These are phyloP conservation scores for Komagataea norvegica DNA, from an alignment of 1,139 yeast genomes.

Conservation along the genomic window DNA sequence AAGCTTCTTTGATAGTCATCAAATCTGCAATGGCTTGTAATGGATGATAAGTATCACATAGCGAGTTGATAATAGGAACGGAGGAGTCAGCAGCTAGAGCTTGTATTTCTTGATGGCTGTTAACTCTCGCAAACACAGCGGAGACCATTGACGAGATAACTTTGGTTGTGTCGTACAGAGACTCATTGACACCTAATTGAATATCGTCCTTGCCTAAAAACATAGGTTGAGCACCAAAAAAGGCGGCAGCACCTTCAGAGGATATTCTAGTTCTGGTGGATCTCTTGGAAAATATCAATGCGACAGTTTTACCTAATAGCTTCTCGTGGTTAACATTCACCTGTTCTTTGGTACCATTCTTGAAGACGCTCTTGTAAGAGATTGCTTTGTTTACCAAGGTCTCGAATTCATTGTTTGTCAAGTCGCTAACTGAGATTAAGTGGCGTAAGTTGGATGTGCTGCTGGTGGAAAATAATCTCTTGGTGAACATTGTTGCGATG, in stretches of 20 bases:
- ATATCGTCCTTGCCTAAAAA: constrained; percentile 94
- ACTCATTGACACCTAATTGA: constrained; percentile 92
- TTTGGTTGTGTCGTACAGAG: constrained; percentile 78
- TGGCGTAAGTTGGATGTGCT: constrained; percentile 46
- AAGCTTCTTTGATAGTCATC: constrained; percentile 77
- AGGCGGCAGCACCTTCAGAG: constrained; percentile 89
- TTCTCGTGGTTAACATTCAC: constrained; percentile 48
- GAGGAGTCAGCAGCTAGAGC: constrained; percentile 68
- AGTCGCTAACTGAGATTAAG: constrained; percentile 71
- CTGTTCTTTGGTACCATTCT: constrained; percentile 41
- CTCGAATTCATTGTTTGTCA: constrained; percentile 63
- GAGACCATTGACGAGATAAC: constrained; percentile 95
- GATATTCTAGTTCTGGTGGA: constrained; percentile 94
- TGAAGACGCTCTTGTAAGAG: constrained; percentile 52
- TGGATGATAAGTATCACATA: constrained; percentile 92
- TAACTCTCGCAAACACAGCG: constrained; percentile 93
- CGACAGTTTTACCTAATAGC: constrained; percentile 74
- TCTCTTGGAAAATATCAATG: constrained; percentile 81
- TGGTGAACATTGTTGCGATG: constrained; percentile 5
- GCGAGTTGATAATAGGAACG: constrained; percentile 89
- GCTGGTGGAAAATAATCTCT: constrained; percentile 9
- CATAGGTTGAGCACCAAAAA: constrained; percentile 95
- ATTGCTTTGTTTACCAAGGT: constrained; percentile 66
- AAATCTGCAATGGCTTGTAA: constrained; percentile 92
- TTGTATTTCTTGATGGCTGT: constrained; percentile 74